Base-by-base conservation (phyloP, 1,139 yeast species). In the Meyerozyma guilliermondii region DNA sequence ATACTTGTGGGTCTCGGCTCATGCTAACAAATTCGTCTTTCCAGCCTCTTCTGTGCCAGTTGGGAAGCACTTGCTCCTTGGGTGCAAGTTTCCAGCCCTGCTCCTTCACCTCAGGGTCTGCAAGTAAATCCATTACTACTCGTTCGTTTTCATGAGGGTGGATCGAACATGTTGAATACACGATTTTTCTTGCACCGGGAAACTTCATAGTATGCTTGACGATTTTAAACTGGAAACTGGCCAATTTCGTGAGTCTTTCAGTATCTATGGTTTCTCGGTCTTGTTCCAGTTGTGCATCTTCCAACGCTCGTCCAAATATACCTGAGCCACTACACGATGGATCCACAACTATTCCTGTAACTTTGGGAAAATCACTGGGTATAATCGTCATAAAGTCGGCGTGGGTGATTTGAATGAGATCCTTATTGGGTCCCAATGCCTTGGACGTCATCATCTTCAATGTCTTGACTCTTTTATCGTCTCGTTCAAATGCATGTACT, bases 271-370 rank as follows among this genome's bases (percentile, higher is more conserved):
- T 68, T 40, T 72, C 76, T 30, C 66, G 64, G 40, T 62, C 68
- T 55, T 68, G 53, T 54, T 71, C 53, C 58, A 65, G 50, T 60
- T 73, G 53, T 44, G 69, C 70, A 49, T 80, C 86, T 48, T 77
- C 80, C 33, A 68, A 50, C 0, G 83, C 88, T 39, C 97, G 71
- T 9, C 97, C 97, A 65, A 91, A 92, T 40, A 92, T 92, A 4
- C 99, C 99, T 39, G 95, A 86, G 1, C 99, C 99, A 28, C 96
- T 87, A 60, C 99, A 92, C 4, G 97, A 88, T 0, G 99, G 99
- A 61, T 92, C 99, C 2, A 94, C 95, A 6, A 94, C 74, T 39
- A 92, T 66, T 0, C 95, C 96, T 0, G 88, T 82, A 4, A 88
- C 87, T 20, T 77, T 70, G 0, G 74, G 65, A 48, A 74, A 86